These are phyloP conservation scores for Trametes pubescens DNA, from an alignment of 1,284 basidiomycete species.

Conservation along the genomic window DNA sequence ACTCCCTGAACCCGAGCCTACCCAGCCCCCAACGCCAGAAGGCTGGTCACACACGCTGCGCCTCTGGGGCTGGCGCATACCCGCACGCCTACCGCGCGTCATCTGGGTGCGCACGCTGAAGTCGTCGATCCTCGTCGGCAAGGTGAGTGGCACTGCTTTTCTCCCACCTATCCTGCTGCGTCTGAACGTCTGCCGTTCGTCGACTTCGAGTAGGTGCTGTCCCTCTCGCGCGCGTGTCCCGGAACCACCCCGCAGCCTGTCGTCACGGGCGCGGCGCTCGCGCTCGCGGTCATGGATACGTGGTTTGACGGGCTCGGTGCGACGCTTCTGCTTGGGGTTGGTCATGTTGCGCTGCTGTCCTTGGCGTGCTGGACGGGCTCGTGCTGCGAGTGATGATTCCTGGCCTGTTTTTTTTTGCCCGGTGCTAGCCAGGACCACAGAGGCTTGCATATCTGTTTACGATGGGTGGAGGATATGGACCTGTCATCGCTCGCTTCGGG, in stretches of 20 bases:
- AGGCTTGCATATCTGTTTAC: too few relatives aligned
- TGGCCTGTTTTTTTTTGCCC: background rate
- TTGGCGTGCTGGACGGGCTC: constrained; percentile 29
- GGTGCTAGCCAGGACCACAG: too few relatives aligned
- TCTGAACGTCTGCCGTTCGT: background rate
- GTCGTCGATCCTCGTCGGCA: constrained; percentile 46
- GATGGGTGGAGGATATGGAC: too few relatives aligned
- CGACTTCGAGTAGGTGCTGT: constrained; percentile 41
- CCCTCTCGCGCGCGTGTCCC: constrained; percentile 46
- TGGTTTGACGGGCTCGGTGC: constrained; percentile 50
- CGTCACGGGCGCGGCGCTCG: constrained; percentile 39
- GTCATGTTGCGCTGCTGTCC: constrained; percentile 47
- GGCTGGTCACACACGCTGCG: constrained; percentile 16
- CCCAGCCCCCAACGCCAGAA: constrained; percentile 1
- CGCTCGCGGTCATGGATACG: constrained; percentile 55
- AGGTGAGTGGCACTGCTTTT: constrained; percentile 48
- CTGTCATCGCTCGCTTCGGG: too few relatives aligned
- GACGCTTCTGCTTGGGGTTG: constrained; percentile 48
- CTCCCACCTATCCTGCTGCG: background rate
- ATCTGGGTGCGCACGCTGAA: constrained; percentile 41
- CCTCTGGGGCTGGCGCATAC: constrained; percentile 24
- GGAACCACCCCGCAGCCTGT: constrained; percentile 29
- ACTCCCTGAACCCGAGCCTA: constrained; percentile 3
- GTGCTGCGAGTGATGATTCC: constrained; percentile 7
- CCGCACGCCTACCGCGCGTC: constrained; percentile 26